Evolutionary conservation across 768 basidiomycete genomes (phyloP), one percentile per base, ranked within the genome.

Genomic region (Xanthoconium stramineum): DNA sequence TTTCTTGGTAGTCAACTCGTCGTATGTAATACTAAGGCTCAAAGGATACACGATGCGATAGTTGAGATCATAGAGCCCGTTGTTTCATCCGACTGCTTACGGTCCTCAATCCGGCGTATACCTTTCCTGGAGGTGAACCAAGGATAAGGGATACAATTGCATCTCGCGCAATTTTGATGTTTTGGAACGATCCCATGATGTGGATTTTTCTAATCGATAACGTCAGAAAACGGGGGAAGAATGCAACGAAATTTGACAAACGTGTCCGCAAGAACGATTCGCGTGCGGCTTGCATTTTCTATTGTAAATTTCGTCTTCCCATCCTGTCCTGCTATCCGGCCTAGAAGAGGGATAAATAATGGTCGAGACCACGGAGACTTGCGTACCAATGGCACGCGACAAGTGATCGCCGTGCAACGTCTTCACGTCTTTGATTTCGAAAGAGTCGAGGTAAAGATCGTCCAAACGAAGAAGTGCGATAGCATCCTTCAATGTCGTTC

Each of bases 231-330:
- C 15, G 17, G 38, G 8, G 20, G 12, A 50, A 5, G 42, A 32
- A 32, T 10, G 29, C 10, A 20, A 29, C 10, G 42, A 28, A 52
- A 52, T 28, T 15, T 14, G 19, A 83, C 90, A 52, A 67, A 95
- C 95, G 94, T 94, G 69, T 99, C 97, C 12, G 97, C 97, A 40
- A 99, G 84, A 45, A 99, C 92, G 54, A 99, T 98, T n/a, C 97
- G 88, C 29, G 97, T 99, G 55, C 96, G 83, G 62, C 88, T 95
- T 3, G 94, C 83, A 65, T 98, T 99, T 77, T 99, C 97, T 53
- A 99, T 98, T 2, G 95, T 94, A 72, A 98, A 98, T 70, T 97
- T 95, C 12, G 95, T 98, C 76, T 98, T 98, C 43, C 97, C 97
- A 60, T 97, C 94, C 69, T 99, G 94, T 6, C 97, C 97, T 12